Conservation (phyloP, 2,329 filamentous ascomycete species). For the Talaromyces rugulosus region DNA sequence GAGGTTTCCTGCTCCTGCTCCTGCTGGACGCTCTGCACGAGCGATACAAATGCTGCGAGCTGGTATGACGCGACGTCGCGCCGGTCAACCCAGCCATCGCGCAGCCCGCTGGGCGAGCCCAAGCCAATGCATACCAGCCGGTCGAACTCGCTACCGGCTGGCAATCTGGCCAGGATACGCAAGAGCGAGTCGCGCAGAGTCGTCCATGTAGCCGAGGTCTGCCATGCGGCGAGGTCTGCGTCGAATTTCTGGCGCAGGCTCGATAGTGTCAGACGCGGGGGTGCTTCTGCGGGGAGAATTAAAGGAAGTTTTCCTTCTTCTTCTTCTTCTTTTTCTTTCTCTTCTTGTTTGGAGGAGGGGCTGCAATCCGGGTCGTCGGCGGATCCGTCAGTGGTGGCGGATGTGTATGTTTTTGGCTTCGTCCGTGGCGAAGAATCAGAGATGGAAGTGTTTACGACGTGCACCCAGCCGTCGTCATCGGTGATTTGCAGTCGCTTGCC, state of each 20-base stretch:
- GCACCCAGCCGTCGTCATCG: slow-evolving; percentile 41
- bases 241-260: slow-evolving; percentile 29
- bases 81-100: slow-evolving; percentile 40
- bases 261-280: slow-evolving; percentile 25
- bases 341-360: neutral
- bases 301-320: neutral
- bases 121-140: slow-evolving; percentile 37
- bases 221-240: slow-evolving; percentile 16
- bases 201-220: slow-evolving; percentile 13
- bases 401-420: neutral
- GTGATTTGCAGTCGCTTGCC: slow-evolving; percentile 34
- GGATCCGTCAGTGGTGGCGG: slow-evolving; percentile 9
- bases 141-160: slow-evolving; percentile 15
- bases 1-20: neutral
- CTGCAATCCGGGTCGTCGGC: neutral
- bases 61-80: slow-evolving; percentile 38
- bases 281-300: slow-evolving; percentile 34
- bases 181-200: slow-evolving; percentile 25
- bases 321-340: neutral
- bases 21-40: slow-evolving; percentile 18
- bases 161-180: neutral
- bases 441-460: slow-evolving; percentile 30
- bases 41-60: slow-evolving; percentile 32
- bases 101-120: slow-evolving; percentile 39
- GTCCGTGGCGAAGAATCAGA: neutral